Conservation (phyloP, 2,329 filamentous ascomycete species). For the Penicillium digitatum region DNA sequence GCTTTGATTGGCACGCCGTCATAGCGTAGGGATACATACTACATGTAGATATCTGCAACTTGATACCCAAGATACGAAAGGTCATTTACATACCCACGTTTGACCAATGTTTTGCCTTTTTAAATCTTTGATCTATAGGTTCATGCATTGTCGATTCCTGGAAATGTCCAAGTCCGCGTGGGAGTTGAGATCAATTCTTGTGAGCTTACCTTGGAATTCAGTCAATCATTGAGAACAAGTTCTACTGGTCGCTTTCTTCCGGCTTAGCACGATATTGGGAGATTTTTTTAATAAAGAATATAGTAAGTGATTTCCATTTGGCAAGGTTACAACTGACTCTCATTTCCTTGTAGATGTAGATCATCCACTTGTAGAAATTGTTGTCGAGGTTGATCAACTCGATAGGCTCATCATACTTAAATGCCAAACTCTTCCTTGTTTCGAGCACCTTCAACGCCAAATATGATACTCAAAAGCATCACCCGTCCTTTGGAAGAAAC, state of each 20-base stretch:
- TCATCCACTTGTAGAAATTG: not conserved
- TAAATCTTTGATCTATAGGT: not conserved
- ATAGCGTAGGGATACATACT: slow-evolving; percentile 6
- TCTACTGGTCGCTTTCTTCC: not conserved
- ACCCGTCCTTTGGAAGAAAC: not conserved
- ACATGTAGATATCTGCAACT: slow-evolving; percentile 1
- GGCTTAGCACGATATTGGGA: not conserved
- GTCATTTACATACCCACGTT: not conserved
- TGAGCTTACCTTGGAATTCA: not conserved
- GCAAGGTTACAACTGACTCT: not conserved
- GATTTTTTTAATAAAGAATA: no score
- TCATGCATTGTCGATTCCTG: not conserved
- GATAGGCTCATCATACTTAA: not conserved
- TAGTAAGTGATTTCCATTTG: not conserved
- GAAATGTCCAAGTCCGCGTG: not conserved
- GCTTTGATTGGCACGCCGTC: not conserved
- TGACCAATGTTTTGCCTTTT: not conserved
- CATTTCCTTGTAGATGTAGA: not conserved
- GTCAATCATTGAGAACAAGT: no score
- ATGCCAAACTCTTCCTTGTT: not conserved
- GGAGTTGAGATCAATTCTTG: not conserved
- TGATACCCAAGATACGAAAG: slow-evolving; percentile 4
- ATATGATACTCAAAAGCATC: not conserved
- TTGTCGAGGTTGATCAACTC: not conserved
- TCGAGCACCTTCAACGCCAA: not conserved